Base-by-base conservation (phyloP, 495 filamentous ascomycete species). In the Chaetomium cochliodes region DNA sequence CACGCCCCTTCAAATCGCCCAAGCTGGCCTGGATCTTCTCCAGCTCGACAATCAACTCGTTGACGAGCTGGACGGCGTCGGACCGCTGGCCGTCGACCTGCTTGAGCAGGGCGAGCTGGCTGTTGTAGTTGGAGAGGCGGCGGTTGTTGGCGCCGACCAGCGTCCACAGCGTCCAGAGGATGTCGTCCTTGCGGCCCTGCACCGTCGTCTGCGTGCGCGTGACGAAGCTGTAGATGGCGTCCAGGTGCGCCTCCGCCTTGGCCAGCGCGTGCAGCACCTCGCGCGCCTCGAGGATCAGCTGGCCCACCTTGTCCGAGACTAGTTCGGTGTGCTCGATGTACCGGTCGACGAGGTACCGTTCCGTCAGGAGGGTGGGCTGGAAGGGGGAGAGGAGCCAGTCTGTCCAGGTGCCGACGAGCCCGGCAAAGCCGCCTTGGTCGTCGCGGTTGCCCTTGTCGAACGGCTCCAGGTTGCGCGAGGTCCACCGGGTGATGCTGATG, bases 101-200 rank as follows among this genome's bases (percentile, higher is more conserved):
- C 5, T 70, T 58, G 8, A 92, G 76, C 4, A 92, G 79, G 20
- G 70, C 66, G 13, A 90, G 72, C 68, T 90, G 86, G 26, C 73
- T 70, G 33, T 85, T 78, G 60, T 86, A 82, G 64, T 84, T 86
- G n/a, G 78, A 75, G 4, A 86, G 71, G 25, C 78, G 79, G 22
- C 72, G 68, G 28, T 76, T 73, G 68, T 91, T 90, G 46, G 81
- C 87, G 39, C 90, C 90, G 23, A 92, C 77, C 63, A 86, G 80
- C 5, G 87, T 88, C 89, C 90, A 92, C 11, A 92, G 74, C 23
- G 83, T 74, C 60, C 80, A 81, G 37, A 90, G 78, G 12, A 90
- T 80, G 61, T 92, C 86, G 30, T 85, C 79, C 25, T 80, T 81
- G 46, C 80, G 73, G 15, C 79, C 76, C 64, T 80, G 70, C 22